Evolutionary conservation across 345 rosid species (phyloP), one percentile per base, ranked within the genome.

Genomic region (Kernera saxatilis): DNA sequence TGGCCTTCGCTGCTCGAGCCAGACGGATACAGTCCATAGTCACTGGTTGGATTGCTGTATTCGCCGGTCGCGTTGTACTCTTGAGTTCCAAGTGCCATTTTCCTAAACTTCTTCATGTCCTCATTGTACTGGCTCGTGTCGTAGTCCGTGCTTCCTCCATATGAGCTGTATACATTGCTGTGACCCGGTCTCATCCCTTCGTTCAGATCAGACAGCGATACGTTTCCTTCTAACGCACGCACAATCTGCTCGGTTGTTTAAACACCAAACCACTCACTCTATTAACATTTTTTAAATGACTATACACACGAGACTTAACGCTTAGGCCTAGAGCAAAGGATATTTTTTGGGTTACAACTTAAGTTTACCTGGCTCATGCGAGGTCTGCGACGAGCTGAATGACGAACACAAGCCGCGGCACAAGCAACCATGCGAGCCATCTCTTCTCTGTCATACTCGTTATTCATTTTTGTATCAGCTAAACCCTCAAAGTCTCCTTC

Each of bases 391-490:
- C 84, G 80, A 52, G 93, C 97, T 52, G 97, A 89, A 78, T 92
- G 96, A 17, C 88, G 93, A 55, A 89, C 87, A 33, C 90, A 86
- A 50, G 92, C 93, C 5, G 96, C 96, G 69, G 98, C 94, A 75
- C 92, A 89, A 44, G 92, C 84, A 68, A 89, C 81, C 94, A 92
- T 83, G 22, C 88, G 84, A 76, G 79, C 82, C 90, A 91, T 85
- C 77, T 91, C 97, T 12, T 72, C 75, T 55, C 66, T 81, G 44
- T 81, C 78, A 80, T 86, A 91, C 69, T 75, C 65, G 35, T 82
- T 77, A 56, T 73, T 82, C 78, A 91, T 75, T 70, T 77, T 82
- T 36, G 74, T 63, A 82, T 91, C 97, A 32, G 74, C 85, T 37
- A 91, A 75, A 26, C 77, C 25, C 12, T 83, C 87, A 44, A 82